These are phyloP conservation scores for Phaeoacremonium minimum DNA, from an alignment of 2,329 filamentous ascomycete genomes.

Conservation along the genomic window DNA sequence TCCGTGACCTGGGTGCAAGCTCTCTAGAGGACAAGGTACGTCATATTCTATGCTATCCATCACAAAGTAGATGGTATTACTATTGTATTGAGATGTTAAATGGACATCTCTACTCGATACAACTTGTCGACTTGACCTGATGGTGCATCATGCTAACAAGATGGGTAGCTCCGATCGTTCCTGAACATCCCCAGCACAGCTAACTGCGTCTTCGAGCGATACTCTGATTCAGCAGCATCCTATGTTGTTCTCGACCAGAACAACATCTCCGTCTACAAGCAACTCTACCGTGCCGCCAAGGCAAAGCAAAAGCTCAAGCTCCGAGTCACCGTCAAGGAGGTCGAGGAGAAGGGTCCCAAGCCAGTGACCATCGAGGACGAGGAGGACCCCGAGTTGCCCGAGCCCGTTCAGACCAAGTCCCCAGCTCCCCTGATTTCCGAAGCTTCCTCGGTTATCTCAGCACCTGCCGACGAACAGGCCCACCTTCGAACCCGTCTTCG, in stretches of 20 bases:
- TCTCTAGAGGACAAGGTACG: constrained; percentile 81
- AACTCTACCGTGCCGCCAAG: constrained; percentile 93
- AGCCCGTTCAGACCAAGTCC: constrained; percentile 13
- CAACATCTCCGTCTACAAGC: constrained; percentile 87
- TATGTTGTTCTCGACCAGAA: constrained; percentile 75
- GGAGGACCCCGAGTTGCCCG: constrained; percentile 22
- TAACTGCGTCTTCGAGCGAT: constrained; percentile 76
- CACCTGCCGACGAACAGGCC: neutral
- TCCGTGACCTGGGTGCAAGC: constrained; percentile 74
- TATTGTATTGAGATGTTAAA: too few relatives aligned
- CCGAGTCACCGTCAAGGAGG: constrained; percentile 53
- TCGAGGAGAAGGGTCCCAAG: constrained; percentile 28
- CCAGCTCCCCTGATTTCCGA: constrained; percentile 11
- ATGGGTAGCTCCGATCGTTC: constrained; percentile 60
- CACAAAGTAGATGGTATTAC: too few relatives aligned
- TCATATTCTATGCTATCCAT: too few relatives aligned
- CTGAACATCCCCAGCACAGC: constrained; percentile 61
- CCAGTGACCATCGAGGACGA: constrained; percentile 49
- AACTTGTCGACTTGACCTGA: too few relatives aligned
- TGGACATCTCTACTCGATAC: too few relatives aligned
- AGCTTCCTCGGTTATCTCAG: constrained; percentile 2
- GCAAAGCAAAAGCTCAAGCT: constrained; percentile 97
- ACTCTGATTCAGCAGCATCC: constrained; percentile 83
- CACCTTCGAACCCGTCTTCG: constrained; percentile 1
- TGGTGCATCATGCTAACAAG: constrained; percentile 4